Conservation (phyloP, 345 rosid genomes). For the Salix koriyanagi region DNA sequence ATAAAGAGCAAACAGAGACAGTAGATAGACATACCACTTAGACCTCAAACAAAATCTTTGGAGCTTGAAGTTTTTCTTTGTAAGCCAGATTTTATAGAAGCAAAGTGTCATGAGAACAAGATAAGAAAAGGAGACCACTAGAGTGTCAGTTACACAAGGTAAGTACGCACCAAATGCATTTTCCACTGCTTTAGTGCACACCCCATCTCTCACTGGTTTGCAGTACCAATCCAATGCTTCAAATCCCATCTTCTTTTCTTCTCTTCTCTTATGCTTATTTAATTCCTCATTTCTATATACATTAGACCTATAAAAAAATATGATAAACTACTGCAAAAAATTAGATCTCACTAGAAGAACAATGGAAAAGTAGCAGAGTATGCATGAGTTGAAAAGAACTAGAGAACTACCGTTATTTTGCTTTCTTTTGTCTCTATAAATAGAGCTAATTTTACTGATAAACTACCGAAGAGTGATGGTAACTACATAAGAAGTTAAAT, state of each 20-base stretch:
- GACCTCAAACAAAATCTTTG: conserved; percentile 70
- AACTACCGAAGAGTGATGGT: no score
- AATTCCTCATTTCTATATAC: no score
- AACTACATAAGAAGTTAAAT: no score
- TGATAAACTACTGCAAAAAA: no score
- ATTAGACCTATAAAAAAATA: no score
- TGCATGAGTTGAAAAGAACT: no score
- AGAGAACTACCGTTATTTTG: no score
- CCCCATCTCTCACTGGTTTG: conserved; percentile 62
- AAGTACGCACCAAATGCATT: conserved; percentile 95
- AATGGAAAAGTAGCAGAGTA: conserved; percentile 44
- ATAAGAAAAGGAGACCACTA: conserved; percentile 63
- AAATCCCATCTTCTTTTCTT: conserved; percentile 44
- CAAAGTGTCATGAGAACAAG: conserved; percentile 64
- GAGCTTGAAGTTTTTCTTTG: conserved; percentile 55
- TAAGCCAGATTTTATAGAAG: conserved; percentile 73
- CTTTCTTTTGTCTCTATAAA: no score
- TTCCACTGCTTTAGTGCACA: conserved; percentile 68
- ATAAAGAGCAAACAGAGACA: conserved; percentile 65
- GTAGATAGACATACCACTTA: conserved; percentile 55
- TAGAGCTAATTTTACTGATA: no score
- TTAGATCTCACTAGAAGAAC: neutral
- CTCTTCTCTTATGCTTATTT: neutral
- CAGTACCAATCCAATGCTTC: conserved; percentile 76
- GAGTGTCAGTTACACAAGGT: conserved; percentile 80